Percentiles rank a stretch among this genome's conserved stretches.
Evolutionary conservation across 768 basidiomycete species (phyloP).

Genomic region (Termitomyces sp.): DNA sequence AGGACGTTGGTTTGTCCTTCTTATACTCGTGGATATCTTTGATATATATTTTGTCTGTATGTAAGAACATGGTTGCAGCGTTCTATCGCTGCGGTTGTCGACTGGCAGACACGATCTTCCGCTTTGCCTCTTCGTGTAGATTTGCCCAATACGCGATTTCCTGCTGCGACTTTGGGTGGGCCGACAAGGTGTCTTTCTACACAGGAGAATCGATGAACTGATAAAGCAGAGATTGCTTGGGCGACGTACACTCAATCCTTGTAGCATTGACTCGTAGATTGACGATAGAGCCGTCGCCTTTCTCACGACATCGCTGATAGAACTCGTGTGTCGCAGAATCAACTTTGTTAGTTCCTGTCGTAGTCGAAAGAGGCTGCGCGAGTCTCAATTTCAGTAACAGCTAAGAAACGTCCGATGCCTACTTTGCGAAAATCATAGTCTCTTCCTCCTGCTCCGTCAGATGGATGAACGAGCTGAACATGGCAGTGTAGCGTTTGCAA

Average conservation of each 20-base stretch:
- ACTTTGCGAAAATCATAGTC: conserved; percentile 97
- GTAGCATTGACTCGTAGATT: conserved; percentile 73
- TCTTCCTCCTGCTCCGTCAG: conserved; percentile 84
- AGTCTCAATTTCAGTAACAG: background rate
- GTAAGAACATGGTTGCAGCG: background rate
- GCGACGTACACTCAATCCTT: conserved; percentile 64
- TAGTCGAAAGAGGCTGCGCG: conserved; percentile 69
- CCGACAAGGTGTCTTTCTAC: conserved; percentile 63
- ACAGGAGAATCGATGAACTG: background rate
- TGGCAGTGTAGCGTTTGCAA: conserved; percentile 66
- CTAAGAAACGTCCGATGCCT: conserved; percentile 16
- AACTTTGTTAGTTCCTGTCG: conserved; percentile 80
- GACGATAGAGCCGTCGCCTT: conserved; percentile 65
- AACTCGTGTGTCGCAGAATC: conserved; percentile 65
- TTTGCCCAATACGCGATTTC: conserved; percentile 87
- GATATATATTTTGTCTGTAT: conserved; percentile 3
- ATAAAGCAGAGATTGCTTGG: background rate
- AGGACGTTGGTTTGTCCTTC: background rate
- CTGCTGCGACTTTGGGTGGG: conserved; percentile 80
- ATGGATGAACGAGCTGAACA: conserved; percentile 82
- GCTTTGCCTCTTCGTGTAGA: conserved; percentile 73
- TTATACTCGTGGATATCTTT: background rate
- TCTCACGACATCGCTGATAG: conserved; percentile 52
- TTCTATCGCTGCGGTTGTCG: conserved; percentile 18
- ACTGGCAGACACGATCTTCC: conserved; percentile 46